phyloP scores from a whole-genome alignment of 495 filamentous ascomycete genomes.

The Trichocladium uniseriatum region DNA sequence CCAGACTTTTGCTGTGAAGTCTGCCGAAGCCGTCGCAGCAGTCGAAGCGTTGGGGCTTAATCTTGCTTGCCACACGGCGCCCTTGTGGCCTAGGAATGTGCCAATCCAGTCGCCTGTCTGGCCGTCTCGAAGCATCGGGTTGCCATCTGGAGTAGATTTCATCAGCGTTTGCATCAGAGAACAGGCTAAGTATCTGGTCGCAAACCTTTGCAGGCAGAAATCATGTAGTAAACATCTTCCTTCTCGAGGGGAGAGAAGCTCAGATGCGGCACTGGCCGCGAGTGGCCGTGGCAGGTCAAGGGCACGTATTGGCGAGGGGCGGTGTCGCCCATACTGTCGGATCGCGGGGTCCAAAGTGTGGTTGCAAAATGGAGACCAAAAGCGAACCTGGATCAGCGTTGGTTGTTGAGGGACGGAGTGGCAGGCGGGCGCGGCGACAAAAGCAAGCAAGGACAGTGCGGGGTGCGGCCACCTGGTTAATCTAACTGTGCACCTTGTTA shows the following conservation, averaged over 20 bases:
- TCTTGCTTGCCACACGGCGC: conserved; percentile 90
- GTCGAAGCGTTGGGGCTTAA: conserved; percentile 80
- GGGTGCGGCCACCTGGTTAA: not conserved
- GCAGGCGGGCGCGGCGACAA: too few relatives aligned
- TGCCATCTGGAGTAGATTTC: conserved; percentile 56
- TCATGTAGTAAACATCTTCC: conserved; percentile 83
- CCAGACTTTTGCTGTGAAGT: conserved; percentile 97
- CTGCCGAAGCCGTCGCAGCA: conserved; percentile 86
- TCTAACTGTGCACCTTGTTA: too few relatives aligned
- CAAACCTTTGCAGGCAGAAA: conserved; percentile 95
- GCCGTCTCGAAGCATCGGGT: conserved; percentile 96
- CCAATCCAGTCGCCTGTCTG: conserved; percentile 98
- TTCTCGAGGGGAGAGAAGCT: conserved; percentile 79
- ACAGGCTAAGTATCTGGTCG: not conserved
- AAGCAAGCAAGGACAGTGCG: not conserved
- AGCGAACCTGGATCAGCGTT: not conserved
- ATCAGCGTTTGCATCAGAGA: not conserved
- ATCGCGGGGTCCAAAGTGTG: not conserved
- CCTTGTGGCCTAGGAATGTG: conserved; percentile 96
- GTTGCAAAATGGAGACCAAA: not conserved
- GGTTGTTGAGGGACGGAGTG: too few relatives aligned
- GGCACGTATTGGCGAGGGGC: conserved; percentile 58
- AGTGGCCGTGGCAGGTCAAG: conserved; percentile 94
- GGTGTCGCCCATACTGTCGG: conserved; percentile 31
- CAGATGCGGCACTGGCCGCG: conserved; percentile 88